A percentile compares a stretch with the other conserved stretches of the same genome.
phyloP scores from a whole-genome alignment of 2,329 filamentous ascomycete genomes.

The Hypoxylon sp. region DNA sequence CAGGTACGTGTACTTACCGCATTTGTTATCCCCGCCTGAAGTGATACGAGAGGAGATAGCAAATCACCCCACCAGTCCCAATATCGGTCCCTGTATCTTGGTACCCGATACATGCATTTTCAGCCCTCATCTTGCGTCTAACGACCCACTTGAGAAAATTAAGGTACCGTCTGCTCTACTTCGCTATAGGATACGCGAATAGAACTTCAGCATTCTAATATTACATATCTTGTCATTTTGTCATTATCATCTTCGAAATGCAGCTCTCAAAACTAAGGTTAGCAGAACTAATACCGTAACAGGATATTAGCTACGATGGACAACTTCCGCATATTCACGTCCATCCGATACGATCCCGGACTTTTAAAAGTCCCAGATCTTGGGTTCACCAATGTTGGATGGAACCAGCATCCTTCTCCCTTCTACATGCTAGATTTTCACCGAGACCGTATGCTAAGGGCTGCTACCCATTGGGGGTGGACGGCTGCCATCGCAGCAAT shows the following conservation, averaged over 20 bases:
- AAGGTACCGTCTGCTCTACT: no score
- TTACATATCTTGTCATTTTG: no score
- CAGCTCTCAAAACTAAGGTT: background rate
- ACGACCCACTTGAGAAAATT: background rate
- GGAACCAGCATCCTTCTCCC: slow-evolving; percentile 70
- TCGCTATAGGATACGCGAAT: background rate
- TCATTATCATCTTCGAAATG: background rate
- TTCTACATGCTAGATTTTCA: slow-evolving; percentile 88
- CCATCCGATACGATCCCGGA: slow-evolving; percentile 77
- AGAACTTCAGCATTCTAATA: background rate
- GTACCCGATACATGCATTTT: slow-evolving; percentile 12
- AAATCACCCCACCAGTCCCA: slow-evolving; percentile 17
- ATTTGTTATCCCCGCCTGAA: slow-evolving; percentile 31
- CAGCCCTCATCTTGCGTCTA: background rate
- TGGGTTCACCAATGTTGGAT: slow-evolving; percentile 61
- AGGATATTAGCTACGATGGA: slow-evolving; percentile 54
- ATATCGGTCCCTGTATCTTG: background rate
- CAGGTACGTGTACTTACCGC: slow-evolving; percentile 33
- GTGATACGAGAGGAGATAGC: slow-evolving; percentile 14
- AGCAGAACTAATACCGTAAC: background rate
- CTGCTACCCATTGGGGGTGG: slow-evolving; percentile 72
- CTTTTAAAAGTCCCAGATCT: slow-evolving; percentile 63
- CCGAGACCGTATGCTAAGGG: slow-evolving; percentile 80
- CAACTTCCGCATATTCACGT: slow-evolving; percentile 76
- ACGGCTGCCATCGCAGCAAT: slow-evolving; percentile 61